Base-by-base conservation (phyloP, 495 filamentous ascomycete genomes). In the Thozetella sp. region DNA sequence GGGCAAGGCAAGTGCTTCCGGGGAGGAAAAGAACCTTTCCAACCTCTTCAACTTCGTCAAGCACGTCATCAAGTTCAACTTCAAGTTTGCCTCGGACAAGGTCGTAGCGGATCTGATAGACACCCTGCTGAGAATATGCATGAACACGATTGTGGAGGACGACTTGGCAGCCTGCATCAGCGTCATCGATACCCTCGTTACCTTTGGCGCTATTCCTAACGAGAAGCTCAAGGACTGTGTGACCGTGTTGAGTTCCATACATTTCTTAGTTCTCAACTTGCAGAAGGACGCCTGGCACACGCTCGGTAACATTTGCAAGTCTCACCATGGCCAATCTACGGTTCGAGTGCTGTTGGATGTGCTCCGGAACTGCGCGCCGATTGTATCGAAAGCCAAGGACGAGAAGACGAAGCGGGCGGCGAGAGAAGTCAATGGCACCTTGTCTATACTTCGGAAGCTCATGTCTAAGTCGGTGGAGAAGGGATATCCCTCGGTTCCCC, bases 31-130 rank as follows among this genome's bases (percentile, higher is more conserved):
- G 50, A 86, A 84, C 63, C 75, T 97, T 37, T 80, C 80, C 46
- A 82, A 86, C 56, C 74, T 96, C 6, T 90, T 96, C 64, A 78
- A 83, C 51, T 90, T 93, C 51, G 81, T 90, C 25, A 86, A 86
- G n/a, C 87, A 93, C 65, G 76, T 95, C 59, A 88, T 95, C 72
- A 93, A 89, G 63, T 89, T 94, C 73, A 94, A 93, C 72, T 89
- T 88, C 69, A 90, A 88, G 58, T 83, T 88, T 25, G 89, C 92
- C 40, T 81, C 83, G 37, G 86, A 90, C 53, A 79, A 81, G 25
- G 88, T 91, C 54, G 80, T 93, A 45, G 83, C 83, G 55, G 67
- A 72, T 10, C 70, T 99, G 53, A 82, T 99, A 27, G 79, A 82
- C 23, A 81, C 83, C 17, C 76, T 92, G 12, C 82, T 95, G 50